Percentiles rank a stretch among this genome's conserved stretches.
Conservation (phyloP, 1,284 basidiomycete genomes). For the Ustilago sp. region DNA sequence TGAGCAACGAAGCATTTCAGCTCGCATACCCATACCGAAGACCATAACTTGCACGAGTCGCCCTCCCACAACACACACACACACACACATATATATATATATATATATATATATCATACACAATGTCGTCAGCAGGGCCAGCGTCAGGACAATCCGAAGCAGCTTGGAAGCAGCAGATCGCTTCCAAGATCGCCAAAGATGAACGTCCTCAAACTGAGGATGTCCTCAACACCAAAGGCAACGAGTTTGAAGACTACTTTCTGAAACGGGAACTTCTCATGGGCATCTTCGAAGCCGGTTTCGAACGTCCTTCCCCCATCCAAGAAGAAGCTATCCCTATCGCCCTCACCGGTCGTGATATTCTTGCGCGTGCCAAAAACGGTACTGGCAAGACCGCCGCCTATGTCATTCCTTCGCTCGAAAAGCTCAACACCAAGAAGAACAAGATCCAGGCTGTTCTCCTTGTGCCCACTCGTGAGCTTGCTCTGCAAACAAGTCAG, state of each 20-base stretch:
- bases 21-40: slow-evolving; percentile 7
- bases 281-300: slow-evolving; percentile 72
- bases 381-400: slow-evolving; percentile 85
- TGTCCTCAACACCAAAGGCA: slow-evolving; percentile 68
- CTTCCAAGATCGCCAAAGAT: slow-evolving; percentile 56
- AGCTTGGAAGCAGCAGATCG: slow-evolving; percentile 56
- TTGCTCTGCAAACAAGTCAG: slow-evolving; percentile 82
- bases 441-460: slow-evolving; percentile 83
- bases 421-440: slow-evolving; percentile 87
- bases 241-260: slow-evolving; percentile 69
- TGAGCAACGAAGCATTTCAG: not conserved
- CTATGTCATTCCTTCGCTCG: slow-evolving; percentile 95
- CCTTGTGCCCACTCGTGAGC: slow-evolving; percentile 69
- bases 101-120: not conserved
- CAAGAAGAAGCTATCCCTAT: slow-evolving; percentile 85
- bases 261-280: slow-evolving; percentile 69
- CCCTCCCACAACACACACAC: slow-evolving; percentile 1
- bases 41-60: not conserved
- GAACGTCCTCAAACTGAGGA: slow-evolving; percentile 69
- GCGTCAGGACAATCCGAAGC: slow-evolving; percentile 60
- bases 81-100: too few relatives aligned
- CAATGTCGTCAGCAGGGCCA: slow-evolving; percentile 59
- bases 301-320: slow-evolving; percentile 95
- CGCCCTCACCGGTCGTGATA: slow-evolving; percentile 76
- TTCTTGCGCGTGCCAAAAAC: slow-evolving; percentile 78